Percentiles rank a stretch among this genome's conserved stretches.
Conservation (phyloP, 169 alveolate species). For the Condylostoma magnum region DNA sequence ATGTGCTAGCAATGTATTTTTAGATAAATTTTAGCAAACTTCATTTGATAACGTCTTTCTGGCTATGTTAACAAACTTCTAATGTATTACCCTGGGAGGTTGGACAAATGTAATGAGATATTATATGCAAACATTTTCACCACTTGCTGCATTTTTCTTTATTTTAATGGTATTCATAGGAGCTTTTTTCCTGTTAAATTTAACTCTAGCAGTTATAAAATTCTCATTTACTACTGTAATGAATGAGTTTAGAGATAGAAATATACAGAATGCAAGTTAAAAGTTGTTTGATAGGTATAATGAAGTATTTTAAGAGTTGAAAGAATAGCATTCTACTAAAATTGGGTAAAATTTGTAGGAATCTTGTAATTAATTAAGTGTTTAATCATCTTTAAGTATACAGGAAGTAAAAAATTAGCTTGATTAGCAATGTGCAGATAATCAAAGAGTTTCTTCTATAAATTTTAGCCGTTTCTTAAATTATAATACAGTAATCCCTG, state of each 20-base stretch:
- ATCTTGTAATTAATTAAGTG: no score
- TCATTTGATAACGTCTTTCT: constrained; percentile 6
- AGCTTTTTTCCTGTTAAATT: constrained; percentile 34
- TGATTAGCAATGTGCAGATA: no score
- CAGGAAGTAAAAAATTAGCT: no score
- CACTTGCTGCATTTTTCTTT: not conserved
- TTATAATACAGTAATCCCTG: no score
- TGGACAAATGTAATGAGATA: constrained; percentile 8
- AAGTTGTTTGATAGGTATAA: no score
- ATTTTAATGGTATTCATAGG: constrained; percentile 31
- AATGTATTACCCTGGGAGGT: constrained; percentile 31
- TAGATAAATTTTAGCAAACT: not conserved
- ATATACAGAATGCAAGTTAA: no score
- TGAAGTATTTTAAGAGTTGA: no score
- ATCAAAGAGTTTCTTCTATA: no score
- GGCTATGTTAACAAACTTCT: constrained; percentile 10
- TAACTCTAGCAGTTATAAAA: constrained; percentile 37
- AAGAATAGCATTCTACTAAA: no score
- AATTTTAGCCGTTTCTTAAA: no score
- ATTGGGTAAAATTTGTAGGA: no score
- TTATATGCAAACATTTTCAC: not conserved
- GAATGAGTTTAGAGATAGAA: not conserved
- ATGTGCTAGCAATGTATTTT: not conserved
- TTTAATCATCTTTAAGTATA: no score
- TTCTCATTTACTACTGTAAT: constrained; percentile 1